Conservation (phyloP, 1,139 yeast species). For the Sugiyamaella grinbergsii region DNA sequence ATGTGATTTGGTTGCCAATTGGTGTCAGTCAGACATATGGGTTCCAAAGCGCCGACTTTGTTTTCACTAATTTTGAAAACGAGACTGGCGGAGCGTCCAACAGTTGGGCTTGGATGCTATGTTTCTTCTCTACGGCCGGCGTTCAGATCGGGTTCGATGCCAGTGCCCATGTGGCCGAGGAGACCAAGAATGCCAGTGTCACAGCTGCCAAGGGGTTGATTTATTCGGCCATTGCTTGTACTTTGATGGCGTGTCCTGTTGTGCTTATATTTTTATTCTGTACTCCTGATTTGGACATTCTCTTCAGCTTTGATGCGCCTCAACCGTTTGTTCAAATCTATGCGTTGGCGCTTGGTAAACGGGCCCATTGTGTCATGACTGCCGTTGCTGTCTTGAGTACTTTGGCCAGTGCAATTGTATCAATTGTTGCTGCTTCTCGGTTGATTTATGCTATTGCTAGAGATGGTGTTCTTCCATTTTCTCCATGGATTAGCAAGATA, state of each 20-base stretch:
- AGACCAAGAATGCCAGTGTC: slow-evolving; percentile 57
- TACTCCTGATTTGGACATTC: slow-evolving; percentile 47
- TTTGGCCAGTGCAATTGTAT: slow-evolving; percentile 30
- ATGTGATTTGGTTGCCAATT: slow-evolving; percentile 37
- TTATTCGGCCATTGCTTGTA: slow-evolving; percentile 56
- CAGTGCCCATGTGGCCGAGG: slow-evolving; percentile 68
- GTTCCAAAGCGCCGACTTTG: slow-evolving; percentile 56
- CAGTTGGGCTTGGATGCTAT: slow-evolving; percentile 36
- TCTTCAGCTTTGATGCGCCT: slow-evolving; percentile 38
- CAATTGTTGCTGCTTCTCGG: slow-evolving; percentile 37
- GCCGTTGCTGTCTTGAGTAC: slow-evolving; percentile 31
- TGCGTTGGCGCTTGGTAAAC: slow-evolving; percentile 36
- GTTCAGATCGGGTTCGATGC: slow-evolving; percentile 56
- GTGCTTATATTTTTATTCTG: slow-evolving; percentile 55
- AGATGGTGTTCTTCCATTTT: slow-evolving; percentile 37
- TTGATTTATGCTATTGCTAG: slow-evolving; percentile 37
- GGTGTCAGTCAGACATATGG: slow-evolving; percentile 36
- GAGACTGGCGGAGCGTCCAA: slow-evolving; percentile 61
- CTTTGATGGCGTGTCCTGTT: slow-evolving; percentile 53
- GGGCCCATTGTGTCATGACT: slow-evolving; percentile 34
- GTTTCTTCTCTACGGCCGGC: slow-evolving; percentile 35
- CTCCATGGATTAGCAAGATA: slow-evolving; percentile 35
- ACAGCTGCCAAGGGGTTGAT: slow-evolving; percentile 63
- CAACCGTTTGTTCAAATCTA: slow-evolving; percentile 36
- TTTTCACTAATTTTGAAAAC: slow-evolving; percentile 61